Evolutionary conservation across 306 rosid species (phyloP).

Genomic region (Cucumis sativus): Cucumber_9930_V3 NC_026656.2:15183001-15183500

Average conservation of each 20-base stretch:
- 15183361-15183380: slow-evolving; percentile 20
- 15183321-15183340: slow-evolving; percentile 13
- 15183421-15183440: slow-evolving; percentile 18
- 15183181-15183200: too few relatives aligned
- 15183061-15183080: too few relatives aligned
- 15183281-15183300: slow-evolving; percentile 13
- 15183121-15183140: too few relatives aligned
- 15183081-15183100: too few relatives aligned
- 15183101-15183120: too few relatives aligned
- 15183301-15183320: neutral
- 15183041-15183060: too few relatives aligned
- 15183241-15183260: slow-evolving; percentile 1
- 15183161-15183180: too few relatives aligned
- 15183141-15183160: too few relatives aligned
- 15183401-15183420: slow-evolving; percentile 16
- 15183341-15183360: slow-evolving; percentile 18
- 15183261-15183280: slow-evolving; percentile 10
- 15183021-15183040: too few relatives aligned
- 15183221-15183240: neutral
- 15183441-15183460: neutral
- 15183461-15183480: slow-evolving; percentile 21
- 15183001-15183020: too few relatives aligned
- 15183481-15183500: slow-evolving; percentile 24
- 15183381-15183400: slow-evolving; percentile 24
- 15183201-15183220: too few relatives aligned